Evolutionary conservation across 306 rosid genomes (phyloP).

Genomic region (Rubus idaeus): DNA sequence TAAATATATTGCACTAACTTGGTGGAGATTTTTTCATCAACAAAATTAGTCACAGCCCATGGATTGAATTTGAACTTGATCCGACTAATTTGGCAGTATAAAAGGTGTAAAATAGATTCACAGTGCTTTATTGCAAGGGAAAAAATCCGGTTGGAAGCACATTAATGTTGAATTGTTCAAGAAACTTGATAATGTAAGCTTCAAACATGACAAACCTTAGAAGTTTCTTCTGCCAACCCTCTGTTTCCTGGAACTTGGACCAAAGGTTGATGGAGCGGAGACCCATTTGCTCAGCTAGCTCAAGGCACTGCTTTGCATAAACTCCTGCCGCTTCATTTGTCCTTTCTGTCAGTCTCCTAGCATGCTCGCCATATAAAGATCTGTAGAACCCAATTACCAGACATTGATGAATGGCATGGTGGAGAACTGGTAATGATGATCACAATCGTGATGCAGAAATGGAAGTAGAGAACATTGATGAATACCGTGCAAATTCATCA

Average conservation of each 20-base stretch:
- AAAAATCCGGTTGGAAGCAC: slow-evolving; percentile 11
- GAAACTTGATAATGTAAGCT: neutral
- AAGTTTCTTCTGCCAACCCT: slow-evolving; percentile 79
- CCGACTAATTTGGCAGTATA: neutral
- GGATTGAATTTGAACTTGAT: neutral
- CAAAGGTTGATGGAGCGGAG: slow-evolving; percentile 62
- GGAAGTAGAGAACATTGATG: neutral
- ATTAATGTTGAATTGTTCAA: neutral
- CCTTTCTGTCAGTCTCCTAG: slow-evolving; percentile 63
- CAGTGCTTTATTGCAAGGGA: neutral
- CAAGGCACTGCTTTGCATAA: slow-evolving; percentile 74
- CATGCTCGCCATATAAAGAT: slow-evolving; percentile 69
- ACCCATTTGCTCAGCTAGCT: slow-evolving; percentile 67
- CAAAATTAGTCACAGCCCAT: neutral
- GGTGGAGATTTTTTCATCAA: neutral
- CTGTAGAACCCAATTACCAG: slow-evolving; percentile 43
- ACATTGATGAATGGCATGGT: neutral
- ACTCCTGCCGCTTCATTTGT: slow-evolving; percentile 74
- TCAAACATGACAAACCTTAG: slow-evolving; percentile 55
- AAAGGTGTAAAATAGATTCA: neutral
- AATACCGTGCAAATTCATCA: slow-evolving; percentile 54
- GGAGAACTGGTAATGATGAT: neutral
- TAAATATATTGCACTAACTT: neutral
- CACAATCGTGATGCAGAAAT: neutral
- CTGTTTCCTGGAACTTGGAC: slow-evolving; percentile 93